A percentile compares a stretch with the other conserved stretches of the same genome.
phyloP scores from a whole-genome alignment of 345 rosid species.

The Hirschfeldia incana region DNA sequence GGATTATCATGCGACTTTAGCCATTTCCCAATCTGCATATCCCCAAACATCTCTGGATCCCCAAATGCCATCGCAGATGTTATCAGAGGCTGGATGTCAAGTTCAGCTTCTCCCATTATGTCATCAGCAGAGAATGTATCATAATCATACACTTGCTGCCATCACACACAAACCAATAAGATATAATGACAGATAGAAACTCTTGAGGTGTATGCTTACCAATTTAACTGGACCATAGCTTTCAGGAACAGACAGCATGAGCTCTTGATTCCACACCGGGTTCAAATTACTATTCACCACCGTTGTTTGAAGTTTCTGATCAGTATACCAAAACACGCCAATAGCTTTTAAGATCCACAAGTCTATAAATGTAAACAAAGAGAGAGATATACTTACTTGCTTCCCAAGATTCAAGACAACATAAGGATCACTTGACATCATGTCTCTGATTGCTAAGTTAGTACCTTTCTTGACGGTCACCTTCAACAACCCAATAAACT shows the following conservation, averaged over 20 bases:
- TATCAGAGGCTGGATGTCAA: constrained; percentile 87
- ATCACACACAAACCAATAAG: background rate
- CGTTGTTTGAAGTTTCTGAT: constrained; percentile 40
- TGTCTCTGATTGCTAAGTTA: constrained; percentile 85
- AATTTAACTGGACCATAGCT: constrained; percentile 59
- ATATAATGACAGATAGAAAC: background rate
- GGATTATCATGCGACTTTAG: constrained; percentile 83
- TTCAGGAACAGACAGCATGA: constrained; percentile 76
- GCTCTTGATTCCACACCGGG: constrained; percentile 82
- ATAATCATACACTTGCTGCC: constrained; percentile 82
- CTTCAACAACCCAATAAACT: constrained; percentile 84
- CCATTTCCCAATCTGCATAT: constrained; percentile 98
- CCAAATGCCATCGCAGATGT: constrained; percentile 94
- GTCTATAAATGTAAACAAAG: background rate
- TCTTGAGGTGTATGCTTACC: constrained; percentile 38
- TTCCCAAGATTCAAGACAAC: constrained; percentile 77
- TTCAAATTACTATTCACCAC: constrained; percentile 66
- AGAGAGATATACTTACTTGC: constrained; percentile 50
- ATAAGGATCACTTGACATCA: constrained; percentile 95
- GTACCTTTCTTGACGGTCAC: constrained; percentile 68
- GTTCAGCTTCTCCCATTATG: constrained; percentile 97
- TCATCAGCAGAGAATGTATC: constrained; percentile 96
- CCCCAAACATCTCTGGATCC: constrained; percentile 83
- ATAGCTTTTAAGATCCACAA: background rate
- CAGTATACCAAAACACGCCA: background rate